phyloP scores from a whole-genome alignment of 768 basidiomycete genomes.

The Russula sp. region DNA sequence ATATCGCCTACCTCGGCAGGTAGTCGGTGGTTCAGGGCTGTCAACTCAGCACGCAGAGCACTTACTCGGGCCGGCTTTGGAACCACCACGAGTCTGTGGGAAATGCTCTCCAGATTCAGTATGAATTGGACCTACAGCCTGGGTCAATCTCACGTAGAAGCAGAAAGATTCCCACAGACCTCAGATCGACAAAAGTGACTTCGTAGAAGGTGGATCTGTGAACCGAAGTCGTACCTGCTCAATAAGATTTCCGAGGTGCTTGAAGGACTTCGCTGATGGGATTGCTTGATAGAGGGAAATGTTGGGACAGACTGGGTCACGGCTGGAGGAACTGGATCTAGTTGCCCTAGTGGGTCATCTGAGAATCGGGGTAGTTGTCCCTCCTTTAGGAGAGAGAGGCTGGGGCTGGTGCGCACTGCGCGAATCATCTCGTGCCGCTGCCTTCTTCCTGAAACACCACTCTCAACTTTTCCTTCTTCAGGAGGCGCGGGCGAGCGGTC shows the following conservation, averaged over 20 bases:
- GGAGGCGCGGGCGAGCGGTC: conserved; percentile 18
- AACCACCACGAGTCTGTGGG: conserved; percentile 83
- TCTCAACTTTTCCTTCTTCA: conserved; percentile 21
- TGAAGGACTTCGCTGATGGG: conserved; percentile 40
- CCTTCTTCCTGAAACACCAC: not conserved
- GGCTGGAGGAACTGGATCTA: conserved; percentile 39
- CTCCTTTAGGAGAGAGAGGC: conserved; percentile 53
- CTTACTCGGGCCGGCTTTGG: conserved; percentile 93
- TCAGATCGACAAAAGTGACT: conserved; percentile 86
- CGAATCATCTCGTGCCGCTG: conserved; percentile 42
- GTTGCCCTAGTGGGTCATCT: conserved; percentile 70
- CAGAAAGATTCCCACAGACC: conserved; percentile 39
- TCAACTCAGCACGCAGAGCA: conserved; percentile 93
- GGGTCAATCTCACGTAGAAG: conserved; percentile 8
- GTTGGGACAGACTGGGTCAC: conserved; percentile 72
- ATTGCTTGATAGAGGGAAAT: conserved; percentile 44
- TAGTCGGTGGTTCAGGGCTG: conserved; percentile 89
- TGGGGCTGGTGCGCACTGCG: conserved; percentile 69
- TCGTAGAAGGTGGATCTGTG: conserved; percentile 69
- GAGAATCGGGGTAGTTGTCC: conserved; percentile 52
- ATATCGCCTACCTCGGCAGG: conserved; percentile 75
- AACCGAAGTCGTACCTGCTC: conserved; percentile 57
- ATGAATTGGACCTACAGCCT: conserved; percentile 71
- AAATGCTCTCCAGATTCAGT: conserved; percentile 85
- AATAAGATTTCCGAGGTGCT: conserved; percentile 53